Percentiles rank a stretch among this genome's conserved stretches.
phyloP scores from a whole-genome alignment of 2,329 filamentous ascomycete genomes.

The Kalmusia sp. region DNA sequence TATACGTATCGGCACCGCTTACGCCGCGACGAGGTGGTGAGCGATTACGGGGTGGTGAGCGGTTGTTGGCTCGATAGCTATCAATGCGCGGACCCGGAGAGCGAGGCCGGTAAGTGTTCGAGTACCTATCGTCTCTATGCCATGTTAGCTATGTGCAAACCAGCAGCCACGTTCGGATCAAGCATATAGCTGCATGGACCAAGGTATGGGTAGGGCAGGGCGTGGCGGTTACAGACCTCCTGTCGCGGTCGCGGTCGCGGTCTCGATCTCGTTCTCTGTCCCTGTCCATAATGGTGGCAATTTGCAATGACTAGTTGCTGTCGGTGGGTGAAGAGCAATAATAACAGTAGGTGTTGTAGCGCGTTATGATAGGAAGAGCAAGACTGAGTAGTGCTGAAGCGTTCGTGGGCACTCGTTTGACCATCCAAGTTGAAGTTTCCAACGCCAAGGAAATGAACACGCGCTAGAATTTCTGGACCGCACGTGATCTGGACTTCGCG shows the following conservation, averaged over 20 bases:
- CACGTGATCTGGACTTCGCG: too few relatives aligned
- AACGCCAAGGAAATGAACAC: not conserved
- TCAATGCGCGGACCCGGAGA: slow-evolving; percentile 44
- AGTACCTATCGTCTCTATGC: slow-evolving; percentile 44
- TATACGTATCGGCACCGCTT: slow-evolving; percentile 50
- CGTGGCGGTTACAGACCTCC: slow-evolving; percentile 53
- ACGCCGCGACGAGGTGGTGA: slow-evolving; percentile 46
- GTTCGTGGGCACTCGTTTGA: not conserved
- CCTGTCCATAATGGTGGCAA: slow-evolving; percentile 38
- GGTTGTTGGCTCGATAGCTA: slow-evolving; percentile 42
- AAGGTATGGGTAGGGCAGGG: slow-evolving; percentile 21
- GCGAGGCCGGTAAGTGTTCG: slow-evolving; percentile 47
- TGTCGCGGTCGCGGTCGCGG: slow-evolving; percentile 50
- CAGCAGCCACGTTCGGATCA: not conserved
- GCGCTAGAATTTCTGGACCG: not conserved
- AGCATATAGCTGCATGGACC: not conserved
- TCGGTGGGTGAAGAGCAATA: slow-evolving; percentile 4
- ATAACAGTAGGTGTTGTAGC: slow-evolving; percentile 2
- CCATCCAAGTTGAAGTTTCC: not conserved
- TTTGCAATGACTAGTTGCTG: not conserved
- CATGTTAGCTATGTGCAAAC: slow-evolving; percentile 17
- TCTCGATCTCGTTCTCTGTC: too few relatives aligned
- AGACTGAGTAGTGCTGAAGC: not conserved
- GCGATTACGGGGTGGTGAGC: slow-evolving; percentile 21
- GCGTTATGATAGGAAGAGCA: not conserved